Evolutionary conservation across 1,139 yeast species (phyloP), one percentile per base, ranked within the genome.

Genomic region (Blastobotrys illinoisensis): DNA sequence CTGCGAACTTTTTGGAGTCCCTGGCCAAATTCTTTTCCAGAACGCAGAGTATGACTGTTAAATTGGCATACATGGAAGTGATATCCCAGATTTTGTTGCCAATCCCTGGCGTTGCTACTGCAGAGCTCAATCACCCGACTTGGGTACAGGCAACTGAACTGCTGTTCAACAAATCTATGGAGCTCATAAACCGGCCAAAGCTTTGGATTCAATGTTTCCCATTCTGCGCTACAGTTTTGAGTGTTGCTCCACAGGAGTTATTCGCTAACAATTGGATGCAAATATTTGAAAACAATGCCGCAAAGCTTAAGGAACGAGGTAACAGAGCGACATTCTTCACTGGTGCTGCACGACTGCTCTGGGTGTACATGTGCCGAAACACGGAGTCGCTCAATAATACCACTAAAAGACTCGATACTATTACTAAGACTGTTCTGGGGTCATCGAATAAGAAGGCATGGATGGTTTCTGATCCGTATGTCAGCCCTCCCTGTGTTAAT

Each of bases 81-180:
- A 75, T 91, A 47, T 79, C 86, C 53, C 85, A 81, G 56, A 77
- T 95, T 45, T 71, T 95, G 2, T 71, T 88, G 47, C 96, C 98
- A 0, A 72, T 93, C 46, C 96, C 97, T 0, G 95, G 89, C 18
- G 77, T 81, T 1, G 78, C 91, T 40, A 88, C 97, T 0, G 99
- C 97, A 0, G 99, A 95, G 68, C 90, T 90, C 0, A 93, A 95
- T 65, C 96, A 90, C 68, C 99, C 99, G 2, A 83, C 87, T 0
- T 95, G 99, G 99, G 85, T 86, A 0, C 87, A 83, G 51, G 95
- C 97, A 0, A 80, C 89, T 54, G 80, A 80, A 36, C 71, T 75
- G 18, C 80, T 90, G 1, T 86, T 80, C 66, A 70, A 78, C 13
- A 79, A 79, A 56, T 82, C 86, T 1, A 69, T 76, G 32, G 71